phyloP scores from a whole-genome alignment of 2,329 filamentous ascomycete genomes.

The Tricladium varicosporioides region DNA sequence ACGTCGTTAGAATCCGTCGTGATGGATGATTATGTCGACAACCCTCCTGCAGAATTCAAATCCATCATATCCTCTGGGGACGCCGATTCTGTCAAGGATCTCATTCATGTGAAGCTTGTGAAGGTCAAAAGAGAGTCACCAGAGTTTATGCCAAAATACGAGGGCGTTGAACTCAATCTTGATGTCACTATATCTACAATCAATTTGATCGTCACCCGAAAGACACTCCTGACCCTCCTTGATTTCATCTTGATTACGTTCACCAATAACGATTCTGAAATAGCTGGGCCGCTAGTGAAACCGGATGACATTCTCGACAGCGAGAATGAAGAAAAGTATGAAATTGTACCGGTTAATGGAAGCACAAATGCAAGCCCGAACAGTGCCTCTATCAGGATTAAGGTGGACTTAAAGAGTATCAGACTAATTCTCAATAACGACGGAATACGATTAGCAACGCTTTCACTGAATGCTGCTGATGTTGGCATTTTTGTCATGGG shows the following conservation, averaged over 20 bases:
- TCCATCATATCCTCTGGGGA: constrained; percentile 90
- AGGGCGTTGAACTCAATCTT: constrained; percentile 90
- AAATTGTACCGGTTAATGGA: constrained; percentile 36
- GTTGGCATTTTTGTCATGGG: constrained; percentile 85
- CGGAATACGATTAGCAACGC: constrained; percentile 86
- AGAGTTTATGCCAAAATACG: constrained; percentile 87
- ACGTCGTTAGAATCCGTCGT: constrained; percentile 83
- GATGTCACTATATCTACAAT: constrained; percentile 92
- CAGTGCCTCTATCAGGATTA: constrained; percentile 72
- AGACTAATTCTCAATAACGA: constrained; percentile 96
- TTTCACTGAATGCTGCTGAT: constrained; percentile 90
- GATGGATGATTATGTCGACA: constrained; percentile 90
- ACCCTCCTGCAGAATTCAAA: constrained; percentile 88
- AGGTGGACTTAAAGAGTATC: constrained; percentile 90
- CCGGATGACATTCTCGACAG: constrained; percentile 35
- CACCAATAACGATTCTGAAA: constrained; percentile 54
- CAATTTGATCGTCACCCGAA: constrained; percentile 90
- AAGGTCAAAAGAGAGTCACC: constrained; percentile 89
- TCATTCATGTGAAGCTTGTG: constrained; percentile 86
- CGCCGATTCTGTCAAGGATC: constrained; percentile 70
- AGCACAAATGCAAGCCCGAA: not conserved
- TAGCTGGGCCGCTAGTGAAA: constrained; percentile 37
- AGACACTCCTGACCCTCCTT: constrained; percentile 84
- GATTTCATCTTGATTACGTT: constrained; percentile 96
- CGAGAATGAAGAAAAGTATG: constrained; percentile 37